Evolutionary conservation across 2,329 filamentous ascomycete species (phyloP).

Genomic region (Fusarium burgessii): DNA sequence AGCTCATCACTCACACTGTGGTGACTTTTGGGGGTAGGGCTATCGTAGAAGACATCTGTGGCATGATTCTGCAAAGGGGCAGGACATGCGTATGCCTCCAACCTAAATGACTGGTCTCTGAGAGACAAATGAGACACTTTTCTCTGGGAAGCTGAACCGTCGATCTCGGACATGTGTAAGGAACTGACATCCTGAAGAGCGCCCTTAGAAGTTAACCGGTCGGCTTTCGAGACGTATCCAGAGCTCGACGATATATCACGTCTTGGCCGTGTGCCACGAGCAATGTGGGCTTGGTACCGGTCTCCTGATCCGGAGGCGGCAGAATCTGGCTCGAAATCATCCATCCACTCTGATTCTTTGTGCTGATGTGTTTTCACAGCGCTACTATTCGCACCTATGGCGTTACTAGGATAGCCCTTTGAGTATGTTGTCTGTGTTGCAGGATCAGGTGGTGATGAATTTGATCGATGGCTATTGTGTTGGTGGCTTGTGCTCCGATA

Average conservation of each 20-base stretch:
- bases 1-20: slow-evolving; percentile 54
- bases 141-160: background rate
- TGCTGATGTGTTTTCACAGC: background rate
- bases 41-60: slow-evolving; percentile 27
- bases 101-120: background rate
- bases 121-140: background rate
- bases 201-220: background rate
- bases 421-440: background rate
- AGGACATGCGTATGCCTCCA: background rate
- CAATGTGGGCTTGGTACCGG: background rate
- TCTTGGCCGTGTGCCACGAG: background rate
- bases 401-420: background rate
- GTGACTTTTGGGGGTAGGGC: slow-evolving; percentile 45
- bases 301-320: background rate
- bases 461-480: background rate
- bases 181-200: background rate
- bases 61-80: slow-evolving; percentile 5
- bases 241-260: background rate
- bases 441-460: slow-evolving; percentile 11
- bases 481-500: slow-evolving; percentile 19
- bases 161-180: background rate
- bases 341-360: background rate
- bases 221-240: background rate
- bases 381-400: background rate
- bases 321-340: background rate